Base-by-base conservation (phyloP, 108 stramenopile genomes). In the Cylindrotheca fusiformis region DNA sequence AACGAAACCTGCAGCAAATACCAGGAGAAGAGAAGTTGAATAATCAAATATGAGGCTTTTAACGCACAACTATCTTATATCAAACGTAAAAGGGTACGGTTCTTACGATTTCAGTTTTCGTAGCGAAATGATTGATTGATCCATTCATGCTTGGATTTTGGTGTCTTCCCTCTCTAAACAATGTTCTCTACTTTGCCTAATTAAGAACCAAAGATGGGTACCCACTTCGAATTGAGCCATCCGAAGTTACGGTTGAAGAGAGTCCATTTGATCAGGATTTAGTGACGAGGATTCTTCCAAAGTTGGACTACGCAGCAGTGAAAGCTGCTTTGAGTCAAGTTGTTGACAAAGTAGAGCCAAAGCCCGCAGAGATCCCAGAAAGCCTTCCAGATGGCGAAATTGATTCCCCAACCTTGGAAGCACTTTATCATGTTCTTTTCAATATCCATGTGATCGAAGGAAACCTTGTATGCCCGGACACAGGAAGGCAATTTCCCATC, bases 391-490 rank as follows among this genome's bases (percentile, higher is more conserved):
- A 32, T 1, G 68, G 52, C 45, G 44, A 48, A 52, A 23, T 31
- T 79, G 82, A 63, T 10, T 76, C 73, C 8, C 33, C 67, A 23
- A 47, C 74, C 36, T 52, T 67, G n/a, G 69, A 83, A 53, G 74
- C 73, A 33, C 65, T 91, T 12, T 82, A 94, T 65, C 71, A 75
- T 45, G 73, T 86, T 8, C 66, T 94, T n/a, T 84, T 94, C 52
- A 85, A 96, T 64, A 71, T 97, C 12, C 95, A 96, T 61, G 81
- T 98, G n/a, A 49, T 88, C 32, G 91, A 96, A 24, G 97, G 96
- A 20, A 48, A 60, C 33, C 74, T 98, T 54, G 59, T 95, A 6
- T 98, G 97, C 75, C 95, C 95, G 0, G 87, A 90, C 75, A 96
- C 95, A 12, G 93, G 91, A 33, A 70, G 97, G 3, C 78, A 78